phyloP scores from a whole-genome alignment of 148 eudicot genomes.

The Rhododendron kiyosumense region DNA sequence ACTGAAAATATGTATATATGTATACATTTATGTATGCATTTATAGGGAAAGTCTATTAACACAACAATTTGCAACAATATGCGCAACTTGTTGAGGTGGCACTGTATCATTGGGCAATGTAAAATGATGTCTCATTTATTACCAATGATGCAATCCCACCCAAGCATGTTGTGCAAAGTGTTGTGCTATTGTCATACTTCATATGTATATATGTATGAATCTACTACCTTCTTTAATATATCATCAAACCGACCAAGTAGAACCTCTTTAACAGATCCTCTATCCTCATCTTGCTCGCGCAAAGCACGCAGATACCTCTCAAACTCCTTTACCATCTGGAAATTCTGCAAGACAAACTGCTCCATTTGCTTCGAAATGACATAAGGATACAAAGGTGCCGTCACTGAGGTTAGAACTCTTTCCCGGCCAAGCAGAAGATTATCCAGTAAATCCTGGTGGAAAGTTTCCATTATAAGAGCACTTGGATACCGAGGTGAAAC shows the following conservation, averaged over 20 bases:
- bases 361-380: slow-evolving; percentile 63
- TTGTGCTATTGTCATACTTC: neutral
- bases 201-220: neutral
- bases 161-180: neutral
- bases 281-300: slow-evolving; percentile 25
- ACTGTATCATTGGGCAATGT: neutral
- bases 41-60: too few relatives aligned
- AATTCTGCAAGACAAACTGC: slow-evolving; percentile 46
- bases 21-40: too few relatives aligned
- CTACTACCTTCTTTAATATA: slow-evolving; percentile 53
- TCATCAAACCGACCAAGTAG: slow-evolving; percentile 58
- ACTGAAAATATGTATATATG: neutral
- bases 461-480: neutral
- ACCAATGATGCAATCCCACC: neutral
- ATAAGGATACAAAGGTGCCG: slow-evolving; percentile 36
- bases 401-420: slow-evolving; percentile 27
- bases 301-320: slow-evolving; percentile 41
- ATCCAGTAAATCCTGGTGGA: slow-evolving; percentile 60
- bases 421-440: slow-evolving; percentile 51
- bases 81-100: too few relatives aligned
- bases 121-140: neutral
- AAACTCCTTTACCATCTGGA: slow-evolving; percentile 51
- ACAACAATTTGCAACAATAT: too few relatives aligned
- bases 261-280: slow-evolving; percentile 42
- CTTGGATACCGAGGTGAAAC: neutral